Evolutionary conservation across 1,139 yeast species (phyloP).

Genomic region (Taphrina wiesneri): DNA sequence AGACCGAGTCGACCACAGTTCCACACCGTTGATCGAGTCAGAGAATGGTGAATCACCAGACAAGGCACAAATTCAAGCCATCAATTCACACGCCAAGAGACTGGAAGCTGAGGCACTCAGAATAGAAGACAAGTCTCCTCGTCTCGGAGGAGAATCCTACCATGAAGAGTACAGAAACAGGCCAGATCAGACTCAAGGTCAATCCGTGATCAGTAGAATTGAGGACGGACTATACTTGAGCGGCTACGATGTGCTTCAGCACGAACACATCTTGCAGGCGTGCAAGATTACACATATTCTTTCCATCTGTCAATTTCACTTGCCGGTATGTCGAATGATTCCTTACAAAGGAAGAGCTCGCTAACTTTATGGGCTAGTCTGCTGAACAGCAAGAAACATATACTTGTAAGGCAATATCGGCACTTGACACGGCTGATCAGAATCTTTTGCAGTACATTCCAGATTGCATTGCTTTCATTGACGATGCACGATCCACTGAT

Average conservation of each 20-base stretch:
- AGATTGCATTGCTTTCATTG: conserved; percentile 65
- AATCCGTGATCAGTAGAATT: not conserved
- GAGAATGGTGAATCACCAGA: conserved; percentile 5
- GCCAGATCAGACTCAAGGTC: not conserved
- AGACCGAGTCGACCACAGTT: not conserved
- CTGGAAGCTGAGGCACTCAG: not conserved
- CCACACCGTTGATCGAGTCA: not conserved
- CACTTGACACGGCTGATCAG: conserved; percentile 41
- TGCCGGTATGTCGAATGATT: not conserved
- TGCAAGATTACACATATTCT: conserved; percentile 37
- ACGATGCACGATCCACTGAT: conserved; percentile 54
- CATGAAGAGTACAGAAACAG: not conserved
- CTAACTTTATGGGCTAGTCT: not conserved
- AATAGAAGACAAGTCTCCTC: conserved; percentile 3
- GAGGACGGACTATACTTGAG: conserved; percentile 13
- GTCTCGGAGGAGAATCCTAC: not conserved
- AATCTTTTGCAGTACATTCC: conserved; percentile 65
- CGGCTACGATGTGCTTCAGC: conserved; percentile 35
- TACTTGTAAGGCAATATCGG: not conserved
- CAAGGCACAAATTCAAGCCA: not conserved
- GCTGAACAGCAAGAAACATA: not conserved
- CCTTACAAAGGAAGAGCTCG: too few relatives aligned
- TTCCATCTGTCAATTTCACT: conserved; percentile 31
- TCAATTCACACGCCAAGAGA: conserved; percentile 3
- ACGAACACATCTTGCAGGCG: conserved; percentile 28